These are phyloP conservation scores for Drechslerella coelobrocha DNA, from an alignment of 2,329 filamentous ascomycete species.

Conservation along the genomic window DNA sequence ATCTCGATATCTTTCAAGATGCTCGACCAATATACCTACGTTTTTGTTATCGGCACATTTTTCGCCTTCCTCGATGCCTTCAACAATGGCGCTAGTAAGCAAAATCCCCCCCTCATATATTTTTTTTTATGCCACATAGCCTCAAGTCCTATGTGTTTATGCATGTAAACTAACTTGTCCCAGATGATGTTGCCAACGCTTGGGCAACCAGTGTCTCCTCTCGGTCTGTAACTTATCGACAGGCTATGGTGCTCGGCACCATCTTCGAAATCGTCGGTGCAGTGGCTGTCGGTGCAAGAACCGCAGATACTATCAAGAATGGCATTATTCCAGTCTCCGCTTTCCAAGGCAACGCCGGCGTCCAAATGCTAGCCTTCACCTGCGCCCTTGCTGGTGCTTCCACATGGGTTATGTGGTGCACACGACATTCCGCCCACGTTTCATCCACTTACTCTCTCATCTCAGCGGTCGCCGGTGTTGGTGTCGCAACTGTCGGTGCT, in stretches of 20 bases:
- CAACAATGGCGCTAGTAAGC: constrained; percentile 80
- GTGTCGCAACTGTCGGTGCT: constrained; percentile 61
- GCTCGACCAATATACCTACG: constrained; percentile 71
- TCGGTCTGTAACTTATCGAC: constrained; percentile 73
- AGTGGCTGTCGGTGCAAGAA: constrained; percentile 69
- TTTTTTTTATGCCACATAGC: too few species aligned
- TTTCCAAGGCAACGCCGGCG: constrained; percentile 60
- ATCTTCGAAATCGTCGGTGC: constrained; percentile 74
- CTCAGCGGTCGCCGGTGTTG: constrained; percentile 66
- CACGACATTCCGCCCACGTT: constrained; percentile 73
- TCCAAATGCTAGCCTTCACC: constrained; percentile 66
- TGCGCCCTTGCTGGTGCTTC: constrained; percentile 71
- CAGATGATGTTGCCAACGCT: constrained; percentile 73
- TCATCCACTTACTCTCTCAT: constrained; percentile 76
- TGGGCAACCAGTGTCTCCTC: constrained; percentile 84
- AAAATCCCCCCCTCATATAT: constrained; percentile 4
- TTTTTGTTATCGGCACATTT: constrained; percentile 77
- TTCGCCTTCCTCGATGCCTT: constrained; percentile 78
- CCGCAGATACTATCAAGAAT: constrained; percentile 82
- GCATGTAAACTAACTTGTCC: constrained; percentile 5
- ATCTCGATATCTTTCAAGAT: constrained; percentile 60
- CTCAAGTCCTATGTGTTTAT: constrained; percentile 1
- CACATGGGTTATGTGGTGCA: constrained; percentile 82
- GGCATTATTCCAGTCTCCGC: constrained; percentile 59
- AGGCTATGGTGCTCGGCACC: constrained; percentile 71